Conservation (phyloP, 352 stramenopile species). For the Pythium graminicola region DNA sequence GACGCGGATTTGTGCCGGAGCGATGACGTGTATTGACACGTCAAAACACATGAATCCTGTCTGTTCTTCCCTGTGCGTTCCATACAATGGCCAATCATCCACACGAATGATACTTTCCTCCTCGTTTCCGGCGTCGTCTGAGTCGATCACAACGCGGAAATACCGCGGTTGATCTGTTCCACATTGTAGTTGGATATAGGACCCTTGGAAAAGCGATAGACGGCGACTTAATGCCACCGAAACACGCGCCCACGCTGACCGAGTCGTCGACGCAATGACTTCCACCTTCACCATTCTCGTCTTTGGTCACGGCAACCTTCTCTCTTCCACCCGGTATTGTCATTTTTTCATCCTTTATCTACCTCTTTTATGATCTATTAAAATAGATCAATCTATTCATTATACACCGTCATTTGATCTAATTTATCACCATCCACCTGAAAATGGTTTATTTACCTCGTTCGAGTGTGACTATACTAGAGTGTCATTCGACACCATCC, state of each 20-base stretch:
- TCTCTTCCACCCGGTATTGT: background rate
- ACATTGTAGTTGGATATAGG: conserved; percentile 7
- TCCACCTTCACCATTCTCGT: background rate
- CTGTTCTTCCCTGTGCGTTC: background rate
- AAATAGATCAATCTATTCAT: no score
- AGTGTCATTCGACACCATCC: conserved; percentile 9
- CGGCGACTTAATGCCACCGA: background rate
- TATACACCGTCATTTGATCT: background rate
- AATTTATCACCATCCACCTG: background rate
- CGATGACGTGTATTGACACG: conserved; percentile 1
- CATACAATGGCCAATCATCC: conserved; percentile 41
- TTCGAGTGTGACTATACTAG: conserved; percentile 4
- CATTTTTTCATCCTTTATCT: background rate
- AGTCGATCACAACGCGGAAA: conserved; percentile 45
- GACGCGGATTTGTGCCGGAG: conserved; percentile 26
- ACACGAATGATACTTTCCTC: conserved; percentile 22
- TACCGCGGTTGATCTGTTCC: conserved; percentile 13
- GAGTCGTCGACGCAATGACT: conserved; percentile 12
- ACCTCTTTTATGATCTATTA: no score
- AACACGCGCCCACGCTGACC: conserved; percentile 6
- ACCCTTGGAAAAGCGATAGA: background rate
- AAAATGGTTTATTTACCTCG: background rate
- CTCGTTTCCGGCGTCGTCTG: conserved; percentile 7
- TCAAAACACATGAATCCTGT: background rate
- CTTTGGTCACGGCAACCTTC: background rate